Evolutionary conservation across 495 filamentous ascomycete species (phyloP), one percentile per base, ranked within the genome.

Genomic region (Hypoxylon fuscum): DNA sequence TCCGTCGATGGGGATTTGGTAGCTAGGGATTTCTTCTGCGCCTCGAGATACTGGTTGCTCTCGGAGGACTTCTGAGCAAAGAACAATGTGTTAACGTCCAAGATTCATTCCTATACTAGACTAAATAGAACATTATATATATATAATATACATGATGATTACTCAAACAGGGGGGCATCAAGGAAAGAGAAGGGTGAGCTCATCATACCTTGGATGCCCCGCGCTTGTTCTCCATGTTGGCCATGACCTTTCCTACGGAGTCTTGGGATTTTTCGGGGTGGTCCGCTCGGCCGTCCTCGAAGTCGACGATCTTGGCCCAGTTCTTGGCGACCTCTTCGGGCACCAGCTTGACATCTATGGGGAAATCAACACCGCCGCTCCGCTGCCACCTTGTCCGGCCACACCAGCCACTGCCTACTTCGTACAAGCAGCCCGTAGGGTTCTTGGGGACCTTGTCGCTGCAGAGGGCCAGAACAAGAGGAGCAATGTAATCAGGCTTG

Each of bases 401-500:
- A 70, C 90, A 87, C 96, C 96, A 98, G 59, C 95, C 95, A 75
- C 91, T 94, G 69, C 95, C 95, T 58, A 93, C 91, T 82, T 98
- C 95, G 77, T 89, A 98, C n/a, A 98, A 86, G 47, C 87, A 88
- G 66, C 94, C 94, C 59, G 93, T 97, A 10, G 87, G 84, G 63
- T 91, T 87, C 62, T 88, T 85, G 22, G 94, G 94, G 18, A 90
- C 81, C 71, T 90, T 90, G 77, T 98, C 95, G 51, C 91, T 95
- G 80, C 85, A 89, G 37, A 98, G 88, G 27, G 92, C 86, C 22
- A 90, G 88, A 43, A 98, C 94, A 35, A 97, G 74, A 42, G 95
- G 95, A 40, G 95, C 95, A 76, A 98, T 93, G 74, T 98, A 97
- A 68, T 97, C 95, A 40, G 95, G 95, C 88, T 98, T 98, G 86